Evolutionary conservation across 495 filamentous ascomycete species (phyloP), one percentile per base, ranked within the genome.

Genomic region (Choiromyces venosus): DNA sequence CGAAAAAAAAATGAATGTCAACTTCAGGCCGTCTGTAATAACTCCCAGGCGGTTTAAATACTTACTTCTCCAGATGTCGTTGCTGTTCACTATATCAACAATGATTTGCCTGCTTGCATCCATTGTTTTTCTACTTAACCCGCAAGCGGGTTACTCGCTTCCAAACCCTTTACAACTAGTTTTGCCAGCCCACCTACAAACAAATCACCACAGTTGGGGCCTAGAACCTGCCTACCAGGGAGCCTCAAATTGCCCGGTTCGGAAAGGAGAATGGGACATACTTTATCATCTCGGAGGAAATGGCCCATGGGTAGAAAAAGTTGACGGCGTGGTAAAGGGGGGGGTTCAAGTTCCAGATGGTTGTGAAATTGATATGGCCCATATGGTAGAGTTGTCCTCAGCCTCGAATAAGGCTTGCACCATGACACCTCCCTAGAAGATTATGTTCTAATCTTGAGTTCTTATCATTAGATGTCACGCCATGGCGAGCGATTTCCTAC

Each of bases 401-500:
- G 25, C 52, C 18, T 29, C 25, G 12, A 61, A 33, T 29, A 12
- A 18, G 25, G 12, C 52, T 33, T 16, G 25, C 12, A 18, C 7
- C 25, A 33, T 61, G 25, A 1, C 52, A 14, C 25, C 52, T 21
- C 10, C 29, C 29, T 4, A 25, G 52, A 29, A 61, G 52, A 61
- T 9, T 25, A 33, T 33, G 6, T 36, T 68, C 10, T 12, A 36
- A 66, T 75, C 29, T 68, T 37, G 37, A 33, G 21, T 52, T 77
- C 35, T 40, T 36, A 39, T 21, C n/a, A 46, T 25, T 74, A 89
- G 87, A 85, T 89, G 82, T 86, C 88, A 42, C 84, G 88, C 66
- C 88, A 89, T 80, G 87, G 81, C 33, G 88, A 89, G 71, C 81
- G 88, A 81, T 89, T 87, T 74, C 88, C 88, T 1, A 88, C 87